Base-by-base conservation (phyloP, 768 basidiomycete species). In the Serendipita vermifera region DNA sequence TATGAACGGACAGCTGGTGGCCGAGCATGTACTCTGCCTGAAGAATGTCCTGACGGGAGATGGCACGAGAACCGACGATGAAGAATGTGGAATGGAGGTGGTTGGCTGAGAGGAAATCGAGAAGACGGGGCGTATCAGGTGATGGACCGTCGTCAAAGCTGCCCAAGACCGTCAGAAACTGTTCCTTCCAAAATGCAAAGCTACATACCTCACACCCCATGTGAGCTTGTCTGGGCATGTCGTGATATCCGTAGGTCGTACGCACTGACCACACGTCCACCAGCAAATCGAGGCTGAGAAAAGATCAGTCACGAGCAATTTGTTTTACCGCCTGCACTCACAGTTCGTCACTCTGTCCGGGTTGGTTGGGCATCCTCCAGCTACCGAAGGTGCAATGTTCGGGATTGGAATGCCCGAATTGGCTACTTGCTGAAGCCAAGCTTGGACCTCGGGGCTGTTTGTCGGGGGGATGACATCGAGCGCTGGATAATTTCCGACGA, bases 71-170 rank as follows among this genome's bases (percentile, higher is more conserved):
- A 43, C 90, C 87, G 59, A 91, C 85, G 59, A 81, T 77, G 68
- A 91, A 94, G 75, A 93, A 90, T 1, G 91, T 94, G 2, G 87
- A 77, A 65, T 79, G 82, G 66, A 93, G 73, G 53, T 81, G 70
- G 51, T 75, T 64, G 38, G 76, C 65, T 58, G 82, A 75, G 32
- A 91, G 73, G 68, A 85, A 91, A 55, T 75, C 65, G 59, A 93
- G 72, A 6, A 94, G 75, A 39, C 82, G 71, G 11, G 85, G 76
- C 1, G 88, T 91, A 69, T 86, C 83, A 38, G 72, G 80, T 9
- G 81, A 79, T 3, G 91, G 91, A 36, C 89, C 87, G 64, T 92
- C 88, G 62, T 86, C 84, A 63, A 81, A 81, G 1, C 20, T 29
- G 29, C 7, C 2, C 11, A 13, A 20, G 31, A 41, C n/a, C 33